These are phyloP conservation scores for Zostera marina DNA, from an alignment of 116 monocot genomes.

Conservation along the genomic window DNA sequence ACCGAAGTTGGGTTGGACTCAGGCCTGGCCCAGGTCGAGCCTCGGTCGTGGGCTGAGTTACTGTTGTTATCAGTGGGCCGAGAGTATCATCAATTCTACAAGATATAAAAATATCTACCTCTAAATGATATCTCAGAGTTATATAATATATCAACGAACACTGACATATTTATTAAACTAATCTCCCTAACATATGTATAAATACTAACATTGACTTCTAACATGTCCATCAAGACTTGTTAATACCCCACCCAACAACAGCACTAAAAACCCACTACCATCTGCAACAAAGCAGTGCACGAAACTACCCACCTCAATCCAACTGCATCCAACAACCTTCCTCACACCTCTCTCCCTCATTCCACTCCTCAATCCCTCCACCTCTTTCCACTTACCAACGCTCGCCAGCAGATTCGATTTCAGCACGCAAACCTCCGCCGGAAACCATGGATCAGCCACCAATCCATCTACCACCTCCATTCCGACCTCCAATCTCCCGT, in stretches of 20 bases:
- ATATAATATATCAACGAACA: no score
- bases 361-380: conserved; percentile 30
- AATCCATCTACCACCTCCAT: conserved; percentile 16
- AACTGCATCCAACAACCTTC: conserved; percentile 26
- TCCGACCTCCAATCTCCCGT: conserved; percentile 29
- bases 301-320: conserved; percentile 12
- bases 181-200: no score
- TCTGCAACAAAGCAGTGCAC: conserved; percentile 25
- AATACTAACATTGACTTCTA: conserved; percentile 1
- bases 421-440: conserved; percentile 37
- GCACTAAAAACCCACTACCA: neutral
- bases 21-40: no score
- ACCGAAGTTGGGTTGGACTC: no score
- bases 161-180: no score
- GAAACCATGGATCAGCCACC: conserved; percentile 7
- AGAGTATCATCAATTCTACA: no score
- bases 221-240: conserved; percentile 31
- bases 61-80: no score
- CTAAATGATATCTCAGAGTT: no score
- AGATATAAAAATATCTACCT: no score
- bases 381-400: conserved; percentile 38
- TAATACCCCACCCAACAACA: conserved; percentile 11
- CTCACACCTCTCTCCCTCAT: conserved; percentile 13
- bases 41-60: no score
- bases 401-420: conserved; percentile 42